Base-by-base conservation (phyloP, 345 rosid genomes). In the Conringia planisiliqua region DNA sequence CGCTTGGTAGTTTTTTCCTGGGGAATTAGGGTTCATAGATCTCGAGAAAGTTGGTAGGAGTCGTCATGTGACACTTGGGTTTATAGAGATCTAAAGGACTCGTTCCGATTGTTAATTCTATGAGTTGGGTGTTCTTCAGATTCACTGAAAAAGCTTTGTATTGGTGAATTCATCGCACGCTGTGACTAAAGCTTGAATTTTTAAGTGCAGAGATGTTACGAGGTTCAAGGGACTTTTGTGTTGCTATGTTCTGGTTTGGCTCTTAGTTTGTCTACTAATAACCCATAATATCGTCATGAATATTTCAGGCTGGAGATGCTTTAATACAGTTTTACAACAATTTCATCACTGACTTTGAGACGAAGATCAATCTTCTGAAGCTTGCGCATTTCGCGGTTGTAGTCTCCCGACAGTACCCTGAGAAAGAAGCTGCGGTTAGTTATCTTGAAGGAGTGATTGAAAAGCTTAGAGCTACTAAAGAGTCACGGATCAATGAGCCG, bases 361-460 rank as follows among this genome's bases (percentile, higher is more conserved):
- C 97, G 20, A 95, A 85, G 84, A 92, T 95, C 77, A 95, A 95
- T 80, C 97, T 86, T 61, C 90, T 95, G 68, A 95, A 95, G 91
- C 97, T 95, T 66, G 94, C 99, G 0, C 99, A 92, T 60, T 92
- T 95, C 55, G 90, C 98, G 24, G 97, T 89, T 57, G 84, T 92
- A 26, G 96, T 95, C 73, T 95, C 99, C 26, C 78, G 90, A 60
- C 98, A 84, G 78, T 92, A 92, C 79, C 35, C 89, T 50, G 97
- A 89, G 88, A 95, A 90, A 82, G 94, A 89, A 68, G 96, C 90
- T 75, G 97, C 98, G 24, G 84, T 89, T 58, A 69, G 75, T 62
- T 95, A 86, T 80, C 98, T 95, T 32, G 82, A 88, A 50, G 97
- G 92, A 51, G 86, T 95, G 58, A 92, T 89, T 70, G 98, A 89